These are phyloP conservation scores for Escovopsis sp. DNA, from an alignment of 2,329 filamentous ascomycete genomes.

Conservation along the genomic window DNA sequence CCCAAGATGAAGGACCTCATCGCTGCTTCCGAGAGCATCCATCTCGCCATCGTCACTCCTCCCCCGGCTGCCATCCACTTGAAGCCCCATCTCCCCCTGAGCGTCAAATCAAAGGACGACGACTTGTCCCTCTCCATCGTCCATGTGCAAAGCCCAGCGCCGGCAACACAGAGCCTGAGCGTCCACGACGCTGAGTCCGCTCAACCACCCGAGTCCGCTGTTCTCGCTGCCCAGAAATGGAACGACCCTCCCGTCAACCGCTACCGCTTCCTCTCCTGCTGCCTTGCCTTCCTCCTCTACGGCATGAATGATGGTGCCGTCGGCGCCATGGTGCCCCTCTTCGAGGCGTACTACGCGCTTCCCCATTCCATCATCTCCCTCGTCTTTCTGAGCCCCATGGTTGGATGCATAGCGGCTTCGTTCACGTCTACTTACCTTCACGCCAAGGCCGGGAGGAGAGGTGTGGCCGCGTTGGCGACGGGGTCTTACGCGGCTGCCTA, in stretches of 20 bases:
- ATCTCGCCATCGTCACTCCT: too few species aligned
- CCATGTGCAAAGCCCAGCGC: background rate
- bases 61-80: too few species aligned
- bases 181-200: slow-evolving; percentile 4
- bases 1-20: too few species aligned
- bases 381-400: slow-evolving; percentile 27
- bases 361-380: slow-evolving; percentile 28
- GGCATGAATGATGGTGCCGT: slow-evolving; percentile 4
- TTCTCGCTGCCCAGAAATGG: slow-evolving; percentile 3
- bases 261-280: slow-evolving; percentile 2
- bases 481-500: slow-evolving; percentile 48
- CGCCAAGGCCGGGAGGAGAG: slow-evolving; percentile 27
- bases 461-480: slow-evolving; percentile 47
- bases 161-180: background rate
- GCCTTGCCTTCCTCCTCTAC: slow-evolving; percentile 4
- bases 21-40: too few species aligned
- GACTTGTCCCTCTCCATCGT: too few species aligned
- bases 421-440: slow-evolving; percentile 25
- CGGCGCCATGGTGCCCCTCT: slow-evolving; percentile 7
- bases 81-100: too few species aligned
- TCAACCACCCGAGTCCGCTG: background rate
- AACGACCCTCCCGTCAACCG: slow-evolving; percentile 5
- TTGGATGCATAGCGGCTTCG: slow-evolving; percentile 28
- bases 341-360: slow-evolving; percentile 22
- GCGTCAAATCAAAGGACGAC: too few species aligned